These are phyloP conservation scores for Candolleomyces aberdarensis DNA, from an alignment of 768 basidiomycete species.

Conservation along the genomic window DNA sequence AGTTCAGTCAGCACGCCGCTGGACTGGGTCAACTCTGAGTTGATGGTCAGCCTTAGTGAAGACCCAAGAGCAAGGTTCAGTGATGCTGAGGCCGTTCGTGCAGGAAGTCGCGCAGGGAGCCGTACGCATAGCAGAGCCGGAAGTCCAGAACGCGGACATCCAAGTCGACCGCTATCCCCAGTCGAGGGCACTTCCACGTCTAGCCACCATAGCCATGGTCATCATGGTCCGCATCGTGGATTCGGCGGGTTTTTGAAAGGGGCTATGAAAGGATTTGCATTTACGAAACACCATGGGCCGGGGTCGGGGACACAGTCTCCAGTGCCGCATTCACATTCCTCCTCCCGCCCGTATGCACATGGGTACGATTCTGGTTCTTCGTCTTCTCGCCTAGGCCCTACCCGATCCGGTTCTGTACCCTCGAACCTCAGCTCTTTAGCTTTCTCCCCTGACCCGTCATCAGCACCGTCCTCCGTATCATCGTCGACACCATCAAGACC, in stretches of 20 bases:
- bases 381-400: not conserved
- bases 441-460: not conserved
- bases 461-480: not conserved
- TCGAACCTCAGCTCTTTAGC: not conserved
- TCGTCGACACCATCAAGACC: not conserved
- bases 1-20: constrained; percentile 46
- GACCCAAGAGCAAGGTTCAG: constrained; percentile 6
- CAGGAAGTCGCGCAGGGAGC: constrained; percentile 15
- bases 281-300: constrained; percentile 7
- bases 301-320: not conserved
- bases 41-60: constrained; percentile 47
- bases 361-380: not conserved
- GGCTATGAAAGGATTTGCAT: constrained; percentile 10
- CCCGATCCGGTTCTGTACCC: not conserved
- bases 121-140: constrained; percentile 15
- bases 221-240: not conserved
- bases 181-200: not conserved
- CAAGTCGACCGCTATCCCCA: constrained; percentile 2
- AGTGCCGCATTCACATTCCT: not conserved
- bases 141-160: constrained; percentile 16
- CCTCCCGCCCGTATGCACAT: not conserved
- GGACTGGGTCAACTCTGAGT: constrained; percentile 84
- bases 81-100: constrained; percentile 2
- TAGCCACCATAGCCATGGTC: not conserved
- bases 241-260: constrained; percentile 7